Conservation (phyloP, 148 eudicot genomes). For the Arctostaphylos glauca region DNA sequence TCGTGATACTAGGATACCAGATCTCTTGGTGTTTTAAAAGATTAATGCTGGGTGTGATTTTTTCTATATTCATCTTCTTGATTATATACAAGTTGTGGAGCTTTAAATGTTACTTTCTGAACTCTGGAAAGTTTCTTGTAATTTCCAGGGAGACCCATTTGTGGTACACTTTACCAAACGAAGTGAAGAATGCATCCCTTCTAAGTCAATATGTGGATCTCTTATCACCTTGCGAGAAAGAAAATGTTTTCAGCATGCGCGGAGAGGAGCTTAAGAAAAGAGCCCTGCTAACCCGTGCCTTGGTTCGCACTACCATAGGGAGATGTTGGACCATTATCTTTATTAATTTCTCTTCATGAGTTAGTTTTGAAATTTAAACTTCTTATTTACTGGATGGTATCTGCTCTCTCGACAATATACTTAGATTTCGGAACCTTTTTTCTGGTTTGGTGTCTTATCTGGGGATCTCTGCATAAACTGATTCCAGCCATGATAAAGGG, state of each 20-base stretch:
- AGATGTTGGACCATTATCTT: slow-evolving; percentile 53
- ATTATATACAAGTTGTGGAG: neutral
- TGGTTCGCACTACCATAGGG: slow-evolving; percentile 89
- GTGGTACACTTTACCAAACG: slow-evolving; percentile 74
- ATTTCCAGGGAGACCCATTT: slow-evolving; percentile 76
- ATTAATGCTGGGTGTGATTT: neutral
- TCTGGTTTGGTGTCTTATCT: neutral
- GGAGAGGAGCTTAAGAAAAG: slow-evolving; percentile 56
- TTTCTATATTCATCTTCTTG: neutral
- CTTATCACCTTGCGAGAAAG: slow-evolving; percentile 67
- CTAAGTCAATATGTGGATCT: slow-evolving; percentile 56
- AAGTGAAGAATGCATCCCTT: slow-evolving; percentile 55
- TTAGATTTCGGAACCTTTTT: neutral
- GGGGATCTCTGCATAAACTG: neutral
- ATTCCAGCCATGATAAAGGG: neutral
- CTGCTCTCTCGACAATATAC: neutral
- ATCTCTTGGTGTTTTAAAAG: neutral
- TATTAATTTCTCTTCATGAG: neutral
- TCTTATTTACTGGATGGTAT: neutral
- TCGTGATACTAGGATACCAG: neutral
- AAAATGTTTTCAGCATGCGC: slow-evolving; percentile 44
- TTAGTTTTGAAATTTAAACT: neutral
- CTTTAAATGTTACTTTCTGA: neutral
- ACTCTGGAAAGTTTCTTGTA: neutral
- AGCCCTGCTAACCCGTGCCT: slow-evolving; percentile 71